These are phyloP conservation scores for Mucor circinelloides DNA, from an alignment of 371 early-diverging fungal species.

Conservation along the genomic window DNA sequence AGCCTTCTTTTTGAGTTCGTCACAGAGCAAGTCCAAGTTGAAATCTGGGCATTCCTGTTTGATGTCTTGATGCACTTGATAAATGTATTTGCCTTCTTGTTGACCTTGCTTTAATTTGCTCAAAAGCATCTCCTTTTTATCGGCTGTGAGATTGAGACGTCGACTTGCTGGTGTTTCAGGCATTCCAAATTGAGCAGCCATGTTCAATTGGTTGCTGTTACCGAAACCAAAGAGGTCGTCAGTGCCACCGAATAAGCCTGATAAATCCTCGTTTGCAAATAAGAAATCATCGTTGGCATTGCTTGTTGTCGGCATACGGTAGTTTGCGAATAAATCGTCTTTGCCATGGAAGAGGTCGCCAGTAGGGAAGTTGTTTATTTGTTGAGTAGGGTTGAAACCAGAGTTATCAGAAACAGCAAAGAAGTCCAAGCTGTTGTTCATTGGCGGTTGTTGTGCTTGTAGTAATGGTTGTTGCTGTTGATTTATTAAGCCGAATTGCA, in stretches of 20 bases:
- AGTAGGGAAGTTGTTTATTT: neutral
- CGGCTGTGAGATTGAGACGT: neutral
- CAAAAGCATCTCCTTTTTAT: constrained; percentile 12
- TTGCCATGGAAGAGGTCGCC: constrained; percentile 35
- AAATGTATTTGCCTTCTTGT: constrained; percentile 23
- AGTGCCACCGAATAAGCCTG: constrained; percentile 31
- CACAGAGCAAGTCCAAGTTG: constrained; percentile 32
- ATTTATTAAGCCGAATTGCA: constrained; percentile 20
- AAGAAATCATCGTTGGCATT: constrained; percentile 19
- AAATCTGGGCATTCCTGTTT: constrained; percentile 27
- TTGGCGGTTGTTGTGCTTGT: neutral
- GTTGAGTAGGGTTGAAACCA: neutral
- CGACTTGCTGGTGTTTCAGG: constrained; percentile 13
- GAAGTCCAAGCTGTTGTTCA: neutral
- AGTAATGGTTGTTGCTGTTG: neutral
- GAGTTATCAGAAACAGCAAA: constrained; percentile 12
- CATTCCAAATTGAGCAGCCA: constrained; percentile 23
- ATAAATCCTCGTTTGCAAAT: constrained; percentile 29
- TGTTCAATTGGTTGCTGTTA: neutral
- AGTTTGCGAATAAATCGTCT: constrained; percentile 35
- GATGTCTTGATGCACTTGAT: constrained; percentile 28
- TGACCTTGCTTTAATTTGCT: constrained; percentile 21
- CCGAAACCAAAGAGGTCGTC: constrained; percentile 32
- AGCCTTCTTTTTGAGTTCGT: constrained; percentile 21
- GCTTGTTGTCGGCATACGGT: constrained; percentile 19